Percentiles rank a stretch among this genome's conserved stretches.
Conservation (phyloP, 2,329 filamentous ascomycete species). For the Chaetomium globosum region DNA sequence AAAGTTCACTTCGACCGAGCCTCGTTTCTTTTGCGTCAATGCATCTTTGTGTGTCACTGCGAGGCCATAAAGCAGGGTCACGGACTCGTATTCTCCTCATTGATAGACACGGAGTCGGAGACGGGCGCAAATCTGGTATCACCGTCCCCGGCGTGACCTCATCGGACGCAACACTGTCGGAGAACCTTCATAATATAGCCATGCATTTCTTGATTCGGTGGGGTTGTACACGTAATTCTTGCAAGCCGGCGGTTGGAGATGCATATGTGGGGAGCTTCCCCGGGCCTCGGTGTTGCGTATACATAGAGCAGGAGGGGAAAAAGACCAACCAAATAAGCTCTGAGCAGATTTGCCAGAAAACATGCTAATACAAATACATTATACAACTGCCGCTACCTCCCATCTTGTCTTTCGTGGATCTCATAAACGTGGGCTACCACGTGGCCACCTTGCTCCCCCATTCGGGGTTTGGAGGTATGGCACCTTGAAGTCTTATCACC, state of each 20-base stretch:
- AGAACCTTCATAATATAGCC: neutral
- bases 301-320: neutral
- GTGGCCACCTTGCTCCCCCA: neutral
- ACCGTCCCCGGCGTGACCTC: conserved; percentile 1
- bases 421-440: neutral
- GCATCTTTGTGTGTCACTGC: neutral
- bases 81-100: neutral
- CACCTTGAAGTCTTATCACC: neutral
- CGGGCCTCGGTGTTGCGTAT: neutral
- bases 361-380: conserved; percentile 1
- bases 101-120: neutral
- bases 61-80: neutral
- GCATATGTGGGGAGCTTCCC: neutral
- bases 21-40: conserved; percentile 1
- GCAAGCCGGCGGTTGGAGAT: neutral
- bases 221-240: neutral
- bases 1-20: too few relatives aligned
- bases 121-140: conserved; percentile 11
- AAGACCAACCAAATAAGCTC: neutral
- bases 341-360: neutral
- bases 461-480: neutral
- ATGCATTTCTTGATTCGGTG: neutral
- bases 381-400: neutral
- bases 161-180: neutral
- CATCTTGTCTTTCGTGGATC: neutral